Evolutionary conservation across 2,329 filamentous ascomycete species (phyloP).

Genomic region (Colletotrichum sp.): DNA sequence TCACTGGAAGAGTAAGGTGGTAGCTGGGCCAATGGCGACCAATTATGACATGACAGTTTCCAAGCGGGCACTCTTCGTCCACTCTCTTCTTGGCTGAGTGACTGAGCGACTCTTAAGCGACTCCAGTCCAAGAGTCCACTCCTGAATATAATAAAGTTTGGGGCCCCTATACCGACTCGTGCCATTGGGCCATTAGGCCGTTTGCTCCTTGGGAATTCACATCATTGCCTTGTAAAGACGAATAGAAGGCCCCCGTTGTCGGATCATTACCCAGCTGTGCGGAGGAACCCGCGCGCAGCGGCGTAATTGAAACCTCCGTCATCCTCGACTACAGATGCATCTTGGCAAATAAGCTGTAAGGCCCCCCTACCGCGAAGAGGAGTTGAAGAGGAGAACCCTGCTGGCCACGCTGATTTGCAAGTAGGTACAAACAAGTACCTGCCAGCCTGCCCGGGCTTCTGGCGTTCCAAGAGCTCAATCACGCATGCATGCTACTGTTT

Average conservation of each 20-base stretch:
- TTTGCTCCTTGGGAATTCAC: neutral
- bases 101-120: neutral
- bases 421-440: neutral
- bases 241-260: neutral
- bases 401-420: neutral
- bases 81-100: neutral
- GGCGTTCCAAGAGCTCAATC: neutral
- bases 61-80: neutral
- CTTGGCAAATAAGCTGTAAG: neutral
- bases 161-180: neutral
- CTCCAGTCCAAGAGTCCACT: neutral
- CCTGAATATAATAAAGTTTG: conserved; percentile 5
- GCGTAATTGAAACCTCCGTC: conserved; percentile 14
- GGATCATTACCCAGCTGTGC: neutral
- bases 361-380: neutral
- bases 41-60: neutral
- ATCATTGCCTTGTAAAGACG: neutral
- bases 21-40: neutral
- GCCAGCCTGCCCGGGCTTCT: neutral
- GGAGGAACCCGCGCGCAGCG: conserved; percentile 2
- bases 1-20: conserved; percentile 15
- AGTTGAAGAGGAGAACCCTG: neutral
- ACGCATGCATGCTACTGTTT: neutral
- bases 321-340: neutral
- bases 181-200: neutral